Base-by-base conservation (phyloP, 2,329 filamentous ascomycete genomes). In the Thielaviopsis musarum region DNA sequence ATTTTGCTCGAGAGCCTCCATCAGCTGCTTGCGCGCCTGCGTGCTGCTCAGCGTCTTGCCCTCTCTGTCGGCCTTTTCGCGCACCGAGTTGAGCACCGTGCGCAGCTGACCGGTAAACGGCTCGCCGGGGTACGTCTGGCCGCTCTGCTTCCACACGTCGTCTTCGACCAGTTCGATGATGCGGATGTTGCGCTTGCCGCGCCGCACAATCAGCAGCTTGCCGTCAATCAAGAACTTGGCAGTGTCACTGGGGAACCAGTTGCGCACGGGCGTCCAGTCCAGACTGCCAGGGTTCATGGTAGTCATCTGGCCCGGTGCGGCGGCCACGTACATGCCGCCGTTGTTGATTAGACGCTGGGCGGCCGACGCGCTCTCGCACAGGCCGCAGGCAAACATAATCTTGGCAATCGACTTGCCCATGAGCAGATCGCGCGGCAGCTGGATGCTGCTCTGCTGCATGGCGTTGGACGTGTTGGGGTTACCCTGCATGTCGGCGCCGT, bases 121-220 rank as follows among this genome's bases (percentile, higher is more conserved):
- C 69, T 81, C 71, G 52, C 80, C 80, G 0, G 77, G 74, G 67
- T 83, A 83, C 19, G 69, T 70, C 62, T 71, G 60, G 28, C 79
- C 79, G 59, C 72, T 75, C 4, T 64, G 66, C 51, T 69, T 65
- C 74, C 77, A 83, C 61, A 76, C 75, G 54, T 78, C 72, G 65
- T 85, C 79, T 62, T 70, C 71, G 30, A 85, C 71, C 62, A 85
- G 72, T 69, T 83, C 73, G 57, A 85, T 73, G 63, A 84, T 75
- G 53, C 80, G 77, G 53, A 85, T 69, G 63, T 83, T 81, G 69
- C 82, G 77, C 71, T 83, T 84, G 64, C 81, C 81, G 66, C 77
- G 80, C 63, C 82, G 79, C 58, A 85, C 71, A 64, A 85, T 76
- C 63, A 85, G 71, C 54, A 84, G 64, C 63, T 76, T 74, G 60